phyloP scores from a whole-genome alignment of 1,139 yeast species.

The Candida sp. region DNA sequence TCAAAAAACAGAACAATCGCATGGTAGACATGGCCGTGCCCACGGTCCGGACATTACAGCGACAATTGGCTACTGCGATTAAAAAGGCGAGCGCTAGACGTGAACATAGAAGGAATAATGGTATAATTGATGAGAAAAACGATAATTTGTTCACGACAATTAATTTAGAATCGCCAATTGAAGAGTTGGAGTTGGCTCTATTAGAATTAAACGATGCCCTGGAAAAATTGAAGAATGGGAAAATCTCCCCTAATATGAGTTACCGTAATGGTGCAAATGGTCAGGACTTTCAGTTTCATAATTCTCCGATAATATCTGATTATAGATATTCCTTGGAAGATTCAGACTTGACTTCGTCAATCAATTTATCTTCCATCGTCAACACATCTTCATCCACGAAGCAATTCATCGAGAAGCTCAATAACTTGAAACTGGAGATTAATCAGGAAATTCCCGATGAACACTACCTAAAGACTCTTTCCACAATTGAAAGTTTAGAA shows the following conservation, averaged over 20 bases:
- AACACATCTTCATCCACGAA: constrained; percentile 1
- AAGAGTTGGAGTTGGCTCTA: constrained; percentile 27
- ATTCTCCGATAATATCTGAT: neutral
- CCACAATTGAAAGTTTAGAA: constrained; percentile 9
- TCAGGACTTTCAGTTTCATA: neutral
- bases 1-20: constrained; percentile 11
- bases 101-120: constrained; percentile 8
- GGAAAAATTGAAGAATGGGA: constrained; percentile 28
- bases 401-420: constrained; percentile 2
- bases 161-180: constrained; percentile 15
- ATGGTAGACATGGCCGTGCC: constrained; percentile 19
- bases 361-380: constrained; percentile 1
- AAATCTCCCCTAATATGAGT: constrained; percentile 13
- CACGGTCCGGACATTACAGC: constrained; percentile 34
- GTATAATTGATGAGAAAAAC: constrained; percentile 2
- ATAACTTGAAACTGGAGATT: constrained; percentile 2
- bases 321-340: neutral
- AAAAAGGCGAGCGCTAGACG: constrained; percentile 23
- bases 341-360: neutral
- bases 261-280: constrained; percentile 2
- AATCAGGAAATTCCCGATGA: neutral
- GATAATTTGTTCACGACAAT: constrained; percentile 8
- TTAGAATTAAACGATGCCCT: constrained; percentile 29
- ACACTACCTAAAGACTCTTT: constrained; percentile 1
- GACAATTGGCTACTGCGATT: constrained; percentile 34